Percentiles rank a stretch among this genome's conserved stretches.
Evolutionary conservation across 345 rosid species (phyloP).

Genomic region (Hypericum perforatum): DNA sequence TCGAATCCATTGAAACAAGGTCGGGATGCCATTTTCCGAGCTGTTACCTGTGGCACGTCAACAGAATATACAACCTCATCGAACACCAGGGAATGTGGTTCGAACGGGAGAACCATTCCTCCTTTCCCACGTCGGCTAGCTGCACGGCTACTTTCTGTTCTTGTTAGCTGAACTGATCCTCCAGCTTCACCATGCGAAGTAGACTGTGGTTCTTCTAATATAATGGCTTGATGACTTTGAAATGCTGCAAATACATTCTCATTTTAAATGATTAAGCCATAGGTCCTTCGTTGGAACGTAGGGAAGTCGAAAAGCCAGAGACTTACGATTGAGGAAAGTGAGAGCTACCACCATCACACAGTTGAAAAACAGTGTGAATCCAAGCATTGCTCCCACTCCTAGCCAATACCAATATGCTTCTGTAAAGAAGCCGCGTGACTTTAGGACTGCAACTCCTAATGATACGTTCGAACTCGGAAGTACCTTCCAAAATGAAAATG

Average conservation of each 20-base stretch:
- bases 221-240: not conserved
- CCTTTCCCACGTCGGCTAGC: too few relatives aligned
- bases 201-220: not conserved
- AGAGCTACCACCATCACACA: not conserved
- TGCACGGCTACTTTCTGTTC: too few relatives aligned
- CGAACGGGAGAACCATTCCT: not conserved
- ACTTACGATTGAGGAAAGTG: conserved; percentile 2
- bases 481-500: not conserved
- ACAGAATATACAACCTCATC: not conserved
- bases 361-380: conserved; percentile 1
- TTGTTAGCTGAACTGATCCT: too few relatives aligned
- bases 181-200: too few relatives aligned
- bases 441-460: conserved; percentile 1
- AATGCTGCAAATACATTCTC: not conserved
- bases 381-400: conserved; percentile 1
- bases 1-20: not conserved
- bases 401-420: conserved; percentile 5
- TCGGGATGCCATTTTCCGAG: not conserved
- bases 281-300: not conserved
- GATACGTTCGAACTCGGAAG: not conserved
- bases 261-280: not conserved
- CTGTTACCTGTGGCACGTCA: not conserved
- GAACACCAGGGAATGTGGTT: not conserved
- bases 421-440: conserved; percentile 2
- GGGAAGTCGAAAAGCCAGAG: not conserved